phyloP scores from a whole-genome alignment of 495 filamentous ascomycete genomes.

The Penicilliopsis zonata region DNA sequence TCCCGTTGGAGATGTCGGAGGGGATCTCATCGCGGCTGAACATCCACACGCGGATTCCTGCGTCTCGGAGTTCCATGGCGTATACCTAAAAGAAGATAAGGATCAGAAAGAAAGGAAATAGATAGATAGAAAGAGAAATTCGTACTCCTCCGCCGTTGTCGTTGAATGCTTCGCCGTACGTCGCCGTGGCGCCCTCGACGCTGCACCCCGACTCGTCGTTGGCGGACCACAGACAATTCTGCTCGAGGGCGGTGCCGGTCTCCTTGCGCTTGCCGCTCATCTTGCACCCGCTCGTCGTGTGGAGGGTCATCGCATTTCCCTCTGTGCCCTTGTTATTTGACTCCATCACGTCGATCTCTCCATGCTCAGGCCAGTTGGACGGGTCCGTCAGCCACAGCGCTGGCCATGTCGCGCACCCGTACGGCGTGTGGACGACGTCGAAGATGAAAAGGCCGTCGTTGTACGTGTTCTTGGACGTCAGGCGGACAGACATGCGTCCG shows the following conservation, averaged over 20 bases:
- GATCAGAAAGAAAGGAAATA: background rate
- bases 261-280: constrained; percentile 31
- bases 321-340: constrained; percentile 18
- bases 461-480: constrained; percentile 32
- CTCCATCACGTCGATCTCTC: constrained; percentile 31
- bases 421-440: constrained; percentile 27
- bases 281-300: constrained; percentile 20
- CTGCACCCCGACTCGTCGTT: constrained; percentile 32
- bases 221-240: constrained; percentile 23
- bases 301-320: constrained; percentile 23
- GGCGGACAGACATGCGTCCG: constrained; percentile 33
- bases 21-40: constrained; percentile 30
- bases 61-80: constrained; percentile 31
- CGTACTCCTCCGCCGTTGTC: constrained; percentile 34
- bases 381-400: constrained; percentile 47
- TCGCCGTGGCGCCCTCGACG: constrained; percentile 20
- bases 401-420: constrained; percentile 35
- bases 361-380: constrained; percentile 36
- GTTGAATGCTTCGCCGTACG: constrained; percentile 32
- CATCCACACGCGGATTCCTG: constrained; percentile 38
- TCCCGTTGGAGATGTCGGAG: constrained; percentile 16
- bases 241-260: constrained; percentile 14
- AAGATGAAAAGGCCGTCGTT: constrained; percentile 34
- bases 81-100: constrained; percentile 18
- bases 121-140: background rate